Evolutionary conservation across 2,329 filamentous ascomycete species (phyloP).

Genomic region (Exophiala mesophila): DNA sequence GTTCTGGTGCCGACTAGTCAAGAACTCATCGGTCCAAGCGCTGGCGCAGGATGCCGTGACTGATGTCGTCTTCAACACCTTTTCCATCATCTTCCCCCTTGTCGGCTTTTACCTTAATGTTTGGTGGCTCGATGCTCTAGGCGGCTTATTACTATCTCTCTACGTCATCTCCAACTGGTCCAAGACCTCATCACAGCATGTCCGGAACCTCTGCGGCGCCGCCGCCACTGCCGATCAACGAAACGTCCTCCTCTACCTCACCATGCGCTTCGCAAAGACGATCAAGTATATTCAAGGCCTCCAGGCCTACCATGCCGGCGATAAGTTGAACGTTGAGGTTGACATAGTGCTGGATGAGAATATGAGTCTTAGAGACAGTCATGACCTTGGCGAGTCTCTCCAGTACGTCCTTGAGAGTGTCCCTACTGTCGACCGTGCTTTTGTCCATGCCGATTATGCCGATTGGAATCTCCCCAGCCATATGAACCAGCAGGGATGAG

Average conservation of each 20-base stretch:
- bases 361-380: conserved; percentile 70
- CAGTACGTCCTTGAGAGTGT: conserved; percentile 83
- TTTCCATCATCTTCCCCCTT: conserved; percentile 82
- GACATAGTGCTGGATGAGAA: conserved; percentile 77
- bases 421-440: conserved; percentile 68
- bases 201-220: conserved; percentile 74
- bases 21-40: conserved; percentile 80
- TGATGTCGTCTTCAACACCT: conserved; percentile 85
- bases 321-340: conserved; percentile 78
- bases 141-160: conserved; percentile 70
- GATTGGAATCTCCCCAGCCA: conserved; percentile 42
- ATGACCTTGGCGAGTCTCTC: conserved; percentile 72
- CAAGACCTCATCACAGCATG: conserved; percentile 67
- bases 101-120: conserved; percentile 69
- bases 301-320: conserved; percentile 78
- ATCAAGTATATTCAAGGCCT: conserved; percentile 82
- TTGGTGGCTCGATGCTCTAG: conserved; percentile 80
- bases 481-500: conserved; percentile 29
- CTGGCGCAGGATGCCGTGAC: conserved; percentile 65
- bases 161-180: conserved; percentile 79
- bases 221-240: conserved; percentile 75
- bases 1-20: conserved; percentile 82
- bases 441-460: conserved; percentile 51
- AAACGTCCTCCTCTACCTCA: conserved; percentile 81
- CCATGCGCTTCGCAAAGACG: conserved; percentile 86